Conservation (phyloP, 192 early-diverging fungal genomes). For the Entomortierella parvispora region DNA sequence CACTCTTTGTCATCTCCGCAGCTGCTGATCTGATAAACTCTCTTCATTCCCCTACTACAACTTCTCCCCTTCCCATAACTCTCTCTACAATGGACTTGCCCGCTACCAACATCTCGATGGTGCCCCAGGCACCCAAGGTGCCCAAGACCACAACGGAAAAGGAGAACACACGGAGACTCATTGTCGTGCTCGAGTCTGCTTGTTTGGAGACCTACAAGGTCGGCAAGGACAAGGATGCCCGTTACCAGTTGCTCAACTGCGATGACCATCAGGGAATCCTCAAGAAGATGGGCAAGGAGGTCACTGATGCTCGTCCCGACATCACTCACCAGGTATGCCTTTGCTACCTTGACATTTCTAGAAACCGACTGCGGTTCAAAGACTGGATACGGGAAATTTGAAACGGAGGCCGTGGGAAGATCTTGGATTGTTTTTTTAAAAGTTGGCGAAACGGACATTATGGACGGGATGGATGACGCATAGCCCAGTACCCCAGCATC, state of each 20-base stretch:
- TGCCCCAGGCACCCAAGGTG: slow-evolving; percentile 77
- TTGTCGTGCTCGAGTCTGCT: slow-evolving; percentile 93
- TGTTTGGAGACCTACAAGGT: slow-evolving; percentile 94
- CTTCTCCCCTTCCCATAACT: neutral
- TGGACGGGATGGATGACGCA: neutral
- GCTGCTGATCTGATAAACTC: neutral
- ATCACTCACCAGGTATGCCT: slow-evolving; percentile 90
- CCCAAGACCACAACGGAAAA: slow-evolving; percentile 83
- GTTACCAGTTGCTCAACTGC: slow-evolving; percentile 93
- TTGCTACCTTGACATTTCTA: neutral
- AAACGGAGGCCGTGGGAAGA: no score
- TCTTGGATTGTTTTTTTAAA: no score
- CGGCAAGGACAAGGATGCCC: slow-evolving; percentile 76
- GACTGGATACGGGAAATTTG: no score
- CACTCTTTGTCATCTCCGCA: neutral
- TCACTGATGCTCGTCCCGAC: slow-evolving; percentile 88
- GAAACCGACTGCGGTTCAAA: no score
- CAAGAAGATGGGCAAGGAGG: slow-evolving; percentile 83
- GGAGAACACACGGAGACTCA: slow-evolving; percentile 82
- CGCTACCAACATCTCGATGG: slow-evolving; percentile 59
- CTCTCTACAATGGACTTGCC: slow-evolving; percentile 32
- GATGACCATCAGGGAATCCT: slow-evolving; percentile 94
- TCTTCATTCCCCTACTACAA: neutral
- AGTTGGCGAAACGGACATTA: neutral
- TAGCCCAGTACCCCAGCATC: no score